These are phyloP conservation scores for Paraurostyla sp. DNA, from an alignment of 73 alveolate genomes.

Conservation along the genomic window DNA sequence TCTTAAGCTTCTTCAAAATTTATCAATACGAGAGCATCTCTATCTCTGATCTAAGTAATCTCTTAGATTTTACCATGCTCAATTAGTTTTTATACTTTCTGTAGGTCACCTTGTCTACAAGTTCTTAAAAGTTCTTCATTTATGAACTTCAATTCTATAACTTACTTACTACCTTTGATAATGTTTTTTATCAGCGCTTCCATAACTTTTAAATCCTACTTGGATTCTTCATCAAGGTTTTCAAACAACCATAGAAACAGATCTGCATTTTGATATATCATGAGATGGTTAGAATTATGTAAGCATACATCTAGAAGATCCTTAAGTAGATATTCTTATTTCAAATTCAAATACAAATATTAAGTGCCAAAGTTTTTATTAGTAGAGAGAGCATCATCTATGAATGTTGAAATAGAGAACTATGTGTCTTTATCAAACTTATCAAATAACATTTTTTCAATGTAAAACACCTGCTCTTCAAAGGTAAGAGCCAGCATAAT, in stretches of 20 bases:
- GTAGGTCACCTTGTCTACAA: neutral
- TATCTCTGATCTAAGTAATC: constrained; percentile 10
- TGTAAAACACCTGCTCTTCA: constrained; percentile 26
- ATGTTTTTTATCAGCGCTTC: neutral
- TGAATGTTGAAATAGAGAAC: constrained; percentile 8
- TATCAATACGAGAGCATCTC: neutral
- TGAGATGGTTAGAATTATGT: neutral
- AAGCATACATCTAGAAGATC: constrained; percentile 33
- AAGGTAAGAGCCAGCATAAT: neutral
- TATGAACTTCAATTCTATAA: constrained; percentile 16
- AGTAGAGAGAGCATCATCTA: constrained; percentile 40
- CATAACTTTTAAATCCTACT: neutral
- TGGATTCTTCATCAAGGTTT: constrained; percentile 6
- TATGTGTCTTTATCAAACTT: constrained; percentile 50
- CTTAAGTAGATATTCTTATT: constrained; percentile 28
- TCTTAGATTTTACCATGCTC: constrained; percentile 23
- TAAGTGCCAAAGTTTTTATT: constrained; percentile 30
- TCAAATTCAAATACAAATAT: neutral
- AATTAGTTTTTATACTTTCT: neutral
- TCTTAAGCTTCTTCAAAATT: constrained; percentile 2
- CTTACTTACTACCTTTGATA: constrained; percentile 6
- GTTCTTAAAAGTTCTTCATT: constrained; percentile 12
- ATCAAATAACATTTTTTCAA: constrained; percentile 35
- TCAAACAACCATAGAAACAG: constrained; percentile 38
- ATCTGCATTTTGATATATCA: constrained; percentile 28